These are phyloP conservation scores for Chlamydomonas applanata DNA, from an alignment of 139 green algal genomes.

Conservation along the genomic window DNA sequence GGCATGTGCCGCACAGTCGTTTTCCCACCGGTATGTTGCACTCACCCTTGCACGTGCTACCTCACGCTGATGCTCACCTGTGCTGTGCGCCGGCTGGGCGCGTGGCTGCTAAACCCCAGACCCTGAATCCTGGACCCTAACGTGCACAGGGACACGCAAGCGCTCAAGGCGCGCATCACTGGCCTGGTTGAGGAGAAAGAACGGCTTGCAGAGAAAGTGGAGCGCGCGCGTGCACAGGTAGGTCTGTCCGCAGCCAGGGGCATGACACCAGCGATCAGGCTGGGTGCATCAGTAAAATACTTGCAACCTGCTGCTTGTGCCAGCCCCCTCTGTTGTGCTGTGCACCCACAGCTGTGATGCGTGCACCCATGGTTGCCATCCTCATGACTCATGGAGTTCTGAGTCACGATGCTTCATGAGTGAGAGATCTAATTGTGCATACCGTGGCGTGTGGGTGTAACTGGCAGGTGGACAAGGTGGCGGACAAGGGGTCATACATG, in stretches of 20 bases:
- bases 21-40: too few species aligned
- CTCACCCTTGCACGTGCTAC: neutral
- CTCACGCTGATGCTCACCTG: neutral
- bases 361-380: neutral
- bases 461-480: slow-evolving; percentile 41
- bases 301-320: too few species aligned
- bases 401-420: neutral
- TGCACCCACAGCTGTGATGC: too few species aligned
- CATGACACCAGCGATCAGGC: too few species aligned
- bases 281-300: too few species aligned
- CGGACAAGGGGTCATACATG: slow-evolving; percentile 41
- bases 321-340: too few species aligned
- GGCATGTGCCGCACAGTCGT: too few species aligned
- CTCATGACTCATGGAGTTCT: too few species aligned
- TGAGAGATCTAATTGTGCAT: neutral
- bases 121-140: too few species aligned
- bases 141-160: slow-evolving; percentile 41
- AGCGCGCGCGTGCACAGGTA: slow-evolving; percentile 31
- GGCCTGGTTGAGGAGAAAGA: slow-evolving; percentile 56
- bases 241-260: too few species aligned
- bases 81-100: neutral
- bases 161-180: slow-evolving; percentile 43
- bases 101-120: neutral
- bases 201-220: slow-evolving; percentile 51
- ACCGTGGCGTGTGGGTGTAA: neutral